Percentiles rank a stretch among this genome's conserved stretches.
Conservation (phyloP, 768 basidiomycete species). For the Hygrocybe punicea region DNA sequence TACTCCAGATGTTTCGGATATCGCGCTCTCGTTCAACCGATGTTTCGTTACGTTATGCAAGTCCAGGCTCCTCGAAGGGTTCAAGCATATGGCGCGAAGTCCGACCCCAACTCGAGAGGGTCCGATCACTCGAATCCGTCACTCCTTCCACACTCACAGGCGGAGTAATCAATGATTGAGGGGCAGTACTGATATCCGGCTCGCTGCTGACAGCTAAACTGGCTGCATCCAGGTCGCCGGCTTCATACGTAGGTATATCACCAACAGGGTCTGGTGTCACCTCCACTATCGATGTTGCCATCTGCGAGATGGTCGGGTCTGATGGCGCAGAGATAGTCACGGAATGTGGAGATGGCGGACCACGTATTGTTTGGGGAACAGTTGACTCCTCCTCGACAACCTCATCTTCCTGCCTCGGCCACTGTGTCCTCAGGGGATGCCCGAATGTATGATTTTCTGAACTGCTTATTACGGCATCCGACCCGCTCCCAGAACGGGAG, state of each 20-base stretch:
- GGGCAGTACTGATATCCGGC: constrained; percentile 59
- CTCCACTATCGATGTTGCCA: constrained; percentile 3
- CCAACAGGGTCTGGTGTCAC: constrained; percentile 13
- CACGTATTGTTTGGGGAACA: background rate
- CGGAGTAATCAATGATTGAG: constrained; percentile 65
- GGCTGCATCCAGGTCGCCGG: constrained; percentile 9
- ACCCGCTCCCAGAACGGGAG: constrained; percentile 24
- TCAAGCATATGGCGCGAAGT: constrained; percentile 41
- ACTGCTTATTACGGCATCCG: constrained; percentile 21
- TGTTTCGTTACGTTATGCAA: too few species aligned
- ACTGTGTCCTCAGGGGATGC: constrained; percentile 31
- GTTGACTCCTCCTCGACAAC: background rate
- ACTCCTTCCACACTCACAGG: constrained; percentile 57
- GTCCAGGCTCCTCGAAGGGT: constrained; percentile 23
- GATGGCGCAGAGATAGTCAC: constrained; percentile 11
- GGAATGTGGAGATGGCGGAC: background rate
- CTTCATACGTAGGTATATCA: constrained; percentile 22
- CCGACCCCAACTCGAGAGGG: constrained; percentile 49
- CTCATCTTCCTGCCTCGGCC: background rate
- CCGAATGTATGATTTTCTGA: constrained; percentile 72
- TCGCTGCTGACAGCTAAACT: constrained; percentile 33
- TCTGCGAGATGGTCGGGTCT: constrained; percentile 16
- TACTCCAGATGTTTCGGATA: too few species aligned
- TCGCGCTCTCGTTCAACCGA: too few species aligned
- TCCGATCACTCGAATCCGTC: constrained; percentile 51